Percentiles rank a stretch among this genome's conserved stretches.
phyloP scores from a whole-genome alignment of 306 rosid genomes.

The Trifolium pratense region DNA sequence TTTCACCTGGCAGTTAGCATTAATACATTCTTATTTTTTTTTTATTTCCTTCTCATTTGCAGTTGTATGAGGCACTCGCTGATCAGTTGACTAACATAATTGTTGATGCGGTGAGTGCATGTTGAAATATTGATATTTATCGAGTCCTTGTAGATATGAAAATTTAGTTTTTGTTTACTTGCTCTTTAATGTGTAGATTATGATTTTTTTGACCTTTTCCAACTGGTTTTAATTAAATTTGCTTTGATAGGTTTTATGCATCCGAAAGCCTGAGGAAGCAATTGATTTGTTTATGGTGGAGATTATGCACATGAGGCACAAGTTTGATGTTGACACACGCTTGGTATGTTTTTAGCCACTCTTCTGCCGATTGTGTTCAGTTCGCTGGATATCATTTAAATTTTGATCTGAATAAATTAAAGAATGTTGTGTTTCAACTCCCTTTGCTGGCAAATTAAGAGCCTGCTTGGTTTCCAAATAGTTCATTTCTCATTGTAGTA shows the following conservation, averaged over 20 bases:
- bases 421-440: neutral
- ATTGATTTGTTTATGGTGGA: conserved; percentile 98
- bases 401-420: too few relatives aligned
- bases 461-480: neutral
- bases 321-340: conserved; percentile 91
- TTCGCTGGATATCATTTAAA: neutral
- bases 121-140: conserved; percentile 31
- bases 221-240: conserved; percentile 34
- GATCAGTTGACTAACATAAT: conserved; percentile 88
- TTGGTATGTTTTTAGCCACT: conserved; percentile 65
- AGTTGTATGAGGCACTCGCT: conserved; percentile 89
- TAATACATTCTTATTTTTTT: neutral
- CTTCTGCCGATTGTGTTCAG: conserved; percentile 1
- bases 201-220: too few relatives aligned
- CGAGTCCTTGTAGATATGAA: conserved; percentile 8
- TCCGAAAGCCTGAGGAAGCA: conserved; percentile 87
- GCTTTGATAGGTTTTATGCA: conserved; percentile 69
- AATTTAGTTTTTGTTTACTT: too few relatives aligned
- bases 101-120: conserved; percentile 76
- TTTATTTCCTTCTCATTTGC: conserved; percentile 42
- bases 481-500: neutral
- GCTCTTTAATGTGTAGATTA: too few relatives aligned
- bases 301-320: conserved; percentile 98
- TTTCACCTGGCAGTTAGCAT: neutral
- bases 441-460: neutral